Conservation (phyloP, 177 flowering plant species). For the Vitis hybrid region DNA sequence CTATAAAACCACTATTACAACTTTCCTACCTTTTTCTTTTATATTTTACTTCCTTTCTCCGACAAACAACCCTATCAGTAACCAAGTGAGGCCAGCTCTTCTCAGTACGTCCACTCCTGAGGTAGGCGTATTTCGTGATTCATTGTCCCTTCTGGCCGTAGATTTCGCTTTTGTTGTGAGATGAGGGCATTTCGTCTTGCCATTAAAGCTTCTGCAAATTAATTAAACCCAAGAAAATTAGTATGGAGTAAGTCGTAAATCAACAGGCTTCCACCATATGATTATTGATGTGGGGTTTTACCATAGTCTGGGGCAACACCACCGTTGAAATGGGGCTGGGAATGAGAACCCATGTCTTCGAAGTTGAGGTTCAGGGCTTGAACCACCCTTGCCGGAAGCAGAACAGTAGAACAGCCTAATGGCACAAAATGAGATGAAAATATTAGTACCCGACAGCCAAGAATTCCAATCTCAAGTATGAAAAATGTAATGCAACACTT, state of each 20-base stretch:
- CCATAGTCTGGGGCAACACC: slow-evolving; percentile 33
- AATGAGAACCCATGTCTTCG: slow-evolving; percentile 21
- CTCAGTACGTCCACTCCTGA: slow-evolving; percentile 68
- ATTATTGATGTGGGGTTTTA: background rate
- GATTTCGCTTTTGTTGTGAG: slow-evolving; percentile 26
- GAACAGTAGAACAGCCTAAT: slow-evolving; percentile 37
- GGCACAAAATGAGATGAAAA: background rate
- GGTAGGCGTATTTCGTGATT: slow-evolving; percentile 46
- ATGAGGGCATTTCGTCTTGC: slow-evolving; percentile 32
- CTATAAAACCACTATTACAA: background rate
- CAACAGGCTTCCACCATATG: no score
- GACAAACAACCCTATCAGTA: background rate
- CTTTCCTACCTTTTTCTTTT: background rate
- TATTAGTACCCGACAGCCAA: background rate
- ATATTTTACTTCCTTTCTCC: background rate
- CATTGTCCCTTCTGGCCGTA: slow-evolving; percentile 15
- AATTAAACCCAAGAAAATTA: background rate
- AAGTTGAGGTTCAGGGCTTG: slow-evolving; percentile 38
- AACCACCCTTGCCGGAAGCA: slow-evolving; percentile 37
- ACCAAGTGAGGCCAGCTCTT: slow-evolving; percentile 1
- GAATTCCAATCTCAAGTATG: background rate
- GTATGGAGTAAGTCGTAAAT: background rate
- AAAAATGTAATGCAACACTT: background rate
- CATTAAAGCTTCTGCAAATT: slow-evolving; percentile 31
- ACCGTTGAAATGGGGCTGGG: slow-evolving; percentile 24